Conservation (phyloP, 1,284 basidiomycete genomes). For the Inonotus hispidus region DNA sequence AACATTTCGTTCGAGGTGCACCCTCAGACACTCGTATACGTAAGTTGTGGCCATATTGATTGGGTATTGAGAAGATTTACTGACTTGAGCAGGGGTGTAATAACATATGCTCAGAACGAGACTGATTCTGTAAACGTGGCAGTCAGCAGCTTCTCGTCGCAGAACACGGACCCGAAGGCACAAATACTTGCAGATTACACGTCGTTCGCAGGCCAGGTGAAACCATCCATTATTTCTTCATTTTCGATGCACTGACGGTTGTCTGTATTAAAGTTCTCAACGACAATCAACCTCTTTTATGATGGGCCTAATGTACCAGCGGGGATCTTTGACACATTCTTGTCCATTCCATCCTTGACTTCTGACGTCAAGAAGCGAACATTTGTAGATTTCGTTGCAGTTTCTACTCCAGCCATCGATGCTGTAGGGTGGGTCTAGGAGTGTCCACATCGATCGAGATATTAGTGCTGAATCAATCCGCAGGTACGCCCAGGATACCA, state of each 20-base stretch:
- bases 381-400: constrained; percentile 7
- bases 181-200: constrained; percentile 9
- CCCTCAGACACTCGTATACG: constrained; percentile 10
- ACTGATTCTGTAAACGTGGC: constrained; percentile 5
- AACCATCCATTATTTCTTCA: neutral
- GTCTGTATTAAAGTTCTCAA: neutral
- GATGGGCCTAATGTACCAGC: constrained; percentile 9
- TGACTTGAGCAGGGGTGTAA: constrained; percentile 1
- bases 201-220: constrained; percentile 2
- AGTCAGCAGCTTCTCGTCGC: constrained; percentile 3
- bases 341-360: constrained; percentile 4
- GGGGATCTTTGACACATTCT: constrained; percentile 4
- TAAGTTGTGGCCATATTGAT: neutral
- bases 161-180: constrained; percentile 16
- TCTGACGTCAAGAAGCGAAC: constrained; percentile 6
- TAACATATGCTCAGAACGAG: neutral
- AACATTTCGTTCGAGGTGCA: neutral
- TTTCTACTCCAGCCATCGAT: constrained; percentile 1
- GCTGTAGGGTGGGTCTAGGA: constrained; percentile 9
- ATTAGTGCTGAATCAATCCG: neutral
- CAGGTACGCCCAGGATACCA: constrained; percentile 7
- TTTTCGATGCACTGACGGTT: neutral
- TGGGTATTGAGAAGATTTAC: neutral
- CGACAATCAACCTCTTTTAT: constrained; percentile 1
- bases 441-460: neutral